A percentile compares a stretch with the other conserved stretches of the same genome.
Conservation (phyloP, 2,329 filamentous ascomycete species). For the Xylaria sp. region DNA sequence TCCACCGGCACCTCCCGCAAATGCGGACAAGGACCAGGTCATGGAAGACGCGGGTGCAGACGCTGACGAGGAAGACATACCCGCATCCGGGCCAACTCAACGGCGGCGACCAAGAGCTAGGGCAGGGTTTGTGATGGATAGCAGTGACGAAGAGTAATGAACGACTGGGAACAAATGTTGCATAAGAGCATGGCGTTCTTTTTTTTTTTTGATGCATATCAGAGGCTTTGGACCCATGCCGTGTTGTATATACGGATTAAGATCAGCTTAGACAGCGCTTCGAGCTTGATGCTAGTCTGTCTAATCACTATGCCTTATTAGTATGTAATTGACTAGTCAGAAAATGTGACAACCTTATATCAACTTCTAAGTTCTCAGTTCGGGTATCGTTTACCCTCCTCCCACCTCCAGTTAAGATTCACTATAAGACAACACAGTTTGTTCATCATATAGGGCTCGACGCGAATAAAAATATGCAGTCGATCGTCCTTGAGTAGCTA, state of each 20-base stretch:
- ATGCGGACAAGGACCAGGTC: constrained; percentile 35
- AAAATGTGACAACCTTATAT: neutral
- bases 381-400: no score
- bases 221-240: neutral
- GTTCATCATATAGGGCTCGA: no score
- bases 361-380: neutral
- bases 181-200: constrained; percentile 42
- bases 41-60: constrained; percentile 46
- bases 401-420: no score
- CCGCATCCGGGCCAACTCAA: constrained; percentile 50
- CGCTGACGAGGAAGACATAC: constrained; percentile 54
- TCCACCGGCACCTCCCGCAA: constrained; percentile 30
- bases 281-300: constrained; percentile 9
- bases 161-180: constrained; percentile 25
- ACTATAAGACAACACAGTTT: no score
- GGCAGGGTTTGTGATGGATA: constrained; percentile 68
- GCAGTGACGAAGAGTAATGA: constrained; percentile 66
- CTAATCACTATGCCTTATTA: neutral
- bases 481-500: no score
- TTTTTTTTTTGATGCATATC: constrained; percentile 23
- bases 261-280: neutral
- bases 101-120: constrained; percentile 58
- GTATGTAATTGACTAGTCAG: neutral
- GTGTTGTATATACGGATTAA: constrained; percentile 20
- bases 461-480: no score